phyloP scores from a whole-genome alignment of 164 flowering plant species.

The Buxus sempervirens region DNA sequence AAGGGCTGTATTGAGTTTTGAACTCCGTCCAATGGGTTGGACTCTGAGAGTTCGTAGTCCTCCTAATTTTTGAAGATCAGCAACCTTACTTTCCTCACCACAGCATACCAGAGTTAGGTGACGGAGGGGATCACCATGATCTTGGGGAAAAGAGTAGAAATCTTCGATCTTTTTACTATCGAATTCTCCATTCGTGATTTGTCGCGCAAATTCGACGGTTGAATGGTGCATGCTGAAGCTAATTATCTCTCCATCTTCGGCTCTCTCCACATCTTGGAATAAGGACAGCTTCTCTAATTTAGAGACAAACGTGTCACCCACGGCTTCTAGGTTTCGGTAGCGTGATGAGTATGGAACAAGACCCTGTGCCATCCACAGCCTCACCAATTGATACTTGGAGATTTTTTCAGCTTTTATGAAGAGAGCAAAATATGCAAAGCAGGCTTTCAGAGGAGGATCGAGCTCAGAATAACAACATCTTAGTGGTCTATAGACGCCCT shows the following conservation, averaged over 20 bases:
- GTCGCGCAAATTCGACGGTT: not conserved
- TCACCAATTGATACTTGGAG: not conserved
- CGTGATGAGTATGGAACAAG: no score
- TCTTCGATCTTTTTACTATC: not conserved
- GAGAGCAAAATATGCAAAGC: no score
- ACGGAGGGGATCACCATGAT: no score
- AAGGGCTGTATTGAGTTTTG: not conserved
- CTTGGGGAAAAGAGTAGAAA: not conserved
- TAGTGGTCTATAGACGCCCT: no score
- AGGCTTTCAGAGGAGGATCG: no score
- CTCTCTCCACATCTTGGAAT: not conserved
- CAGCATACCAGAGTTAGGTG: no score
- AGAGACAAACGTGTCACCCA: not conserved
- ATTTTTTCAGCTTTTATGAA: no score
- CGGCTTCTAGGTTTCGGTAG: not conserved
- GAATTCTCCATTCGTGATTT: not conserved
- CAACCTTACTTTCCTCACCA: no score
- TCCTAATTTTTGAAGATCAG: not conserved
- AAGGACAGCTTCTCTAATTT: not conserved
- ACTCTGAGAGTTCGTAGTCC: slow-evolving; percentile 7
- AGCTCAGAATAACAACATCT: no score
- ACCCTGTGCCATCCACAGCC: not conserved
- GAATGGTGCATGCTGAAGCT: not conserved
- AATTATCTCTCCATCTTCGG: not conserved
- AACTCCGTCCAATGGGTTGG: no score